These are phyloP conservation scores for Claviceps sp. DNA, from an alignment of 2,329 filamentous ascomycete species.

Conservation along the genomic window DNA sequence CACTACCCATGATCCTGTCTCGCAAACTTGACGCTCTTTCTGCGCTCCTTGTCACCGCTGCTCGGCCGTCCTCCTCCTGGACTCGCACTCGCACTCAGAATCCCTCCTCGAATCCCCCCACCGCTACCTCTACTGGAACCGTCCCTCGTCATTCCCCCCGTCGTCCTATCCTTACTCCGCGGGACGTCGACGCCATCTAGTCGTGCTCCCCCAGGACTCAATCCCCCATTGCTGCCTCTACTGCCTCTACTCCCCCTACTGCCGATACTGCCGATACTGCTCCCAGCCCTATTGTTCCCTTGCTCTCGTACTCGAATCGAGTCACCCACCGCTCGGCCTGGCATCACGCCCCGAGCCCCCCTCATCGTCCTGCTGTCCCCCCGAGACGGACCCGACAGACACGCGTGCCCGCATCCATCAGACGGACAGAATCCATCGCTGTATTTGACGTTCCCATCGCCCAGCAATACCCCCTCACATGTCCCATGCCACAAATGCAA, in stretches of 20 bases:
- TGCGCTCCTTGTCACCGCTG: constrained; percentile 35
- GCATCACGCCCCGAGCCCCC: constrained; percentile 1
- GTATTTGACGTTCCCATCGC: constrained; percentile 15
- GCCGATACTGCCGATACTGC: constrained; percentile 1
- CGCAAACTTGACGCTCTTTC: constrained; percentile 53
- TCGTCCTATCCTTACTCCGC: constrained; percentile 33
- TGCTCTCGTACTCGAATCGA: constrained; percentile 13
- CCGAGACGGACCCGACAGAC: constrained; percentile 43
- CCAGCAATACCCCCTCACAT: constrained; percentile 11
- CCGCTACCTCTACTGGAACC: constrained; percentile 26
- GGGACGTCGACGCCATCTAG: constrained; percentile 32
- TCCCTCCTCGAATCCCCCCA: constrained; percentile 22
- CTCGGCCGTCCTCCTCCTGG: constrained; percentile 28
- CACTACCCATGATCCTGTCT: constrained; percentile 15
- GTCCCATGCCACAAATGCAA: constrained; percentile 44
- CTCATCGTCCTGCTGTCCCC: constrained; percentile 35
- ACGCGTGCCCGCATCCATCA: constrained; percentile 53
- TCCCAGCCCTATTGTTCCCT: constrained; percentile 12
- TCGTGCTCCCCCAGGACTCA: constrained; percentile 8
- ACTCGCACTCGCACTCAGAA: constrained; percentile 40
- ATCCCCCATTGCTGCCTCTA: constrained; percentile 11
- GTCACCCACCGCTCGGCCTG: constrained; percentile 34
- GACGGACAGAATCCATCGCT: constrained; percentile 48
- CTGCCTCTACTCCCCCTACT: constrained; percentile 2
- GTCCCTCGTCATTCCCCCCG: constrained; percentile 46